Conservation (phyloP, 352 stramenopile genomes). For the Stramenopiles sp. region DNA sequence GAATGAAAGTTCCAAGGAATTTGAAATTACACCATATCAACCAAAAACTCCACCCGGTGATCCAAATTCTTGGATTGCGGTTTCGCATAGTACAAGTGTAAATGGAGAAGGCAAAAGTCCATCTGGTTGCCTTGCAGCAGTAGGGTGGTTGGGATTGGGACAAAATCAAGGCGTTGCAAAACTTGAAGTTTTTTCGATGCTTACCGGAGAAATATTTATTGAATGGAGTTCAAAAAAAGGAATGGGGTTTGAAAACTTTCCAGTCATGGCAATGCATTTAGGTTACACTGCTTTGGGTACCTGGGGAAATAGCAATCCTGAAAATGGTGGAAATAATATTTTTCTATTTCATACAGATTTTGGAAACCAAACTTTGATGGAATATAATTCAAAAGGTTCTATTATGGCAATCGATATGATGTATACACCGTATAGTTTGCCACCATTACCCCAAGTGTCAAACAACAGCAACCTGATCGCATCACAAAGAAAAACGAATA, state of each 20-base stretch:
- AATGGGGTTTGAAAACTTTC: neutral
- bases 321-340: too few relatives aligned
- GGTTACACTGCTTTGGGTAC: neutral
- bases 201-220: neutral
- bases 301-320: neutral
- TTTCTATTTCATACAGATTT: neutral
- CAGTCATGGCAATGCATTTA: conserved; percentile 4
- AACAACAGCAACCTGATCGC: too few relatives aligned
- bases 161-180: neutral
- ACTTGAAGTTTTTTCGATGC: neutral
- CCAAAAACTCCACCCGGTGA: neutral
- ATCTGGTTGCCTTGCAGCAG: neutral
- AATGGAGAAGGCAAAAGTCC: neutral
- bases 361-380: neutral
- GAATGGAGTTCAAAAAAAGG: neutral
- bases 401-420: neutral
- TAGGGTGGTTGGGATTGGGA: neutral
- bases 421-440: neutral
- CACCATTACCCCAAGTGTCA: too few relatives aligned
- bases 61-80: neutral
- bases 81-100: neutral
- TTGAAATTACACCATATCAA: neutral
- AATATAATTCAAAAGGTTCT: neutral
- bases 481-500: neutral
- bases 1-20: neutral